Base-by-base conservation (phyloP, 2,329 filamentous ascomycete genomes). In the Ascochyta clinopodiicola region DNA sequence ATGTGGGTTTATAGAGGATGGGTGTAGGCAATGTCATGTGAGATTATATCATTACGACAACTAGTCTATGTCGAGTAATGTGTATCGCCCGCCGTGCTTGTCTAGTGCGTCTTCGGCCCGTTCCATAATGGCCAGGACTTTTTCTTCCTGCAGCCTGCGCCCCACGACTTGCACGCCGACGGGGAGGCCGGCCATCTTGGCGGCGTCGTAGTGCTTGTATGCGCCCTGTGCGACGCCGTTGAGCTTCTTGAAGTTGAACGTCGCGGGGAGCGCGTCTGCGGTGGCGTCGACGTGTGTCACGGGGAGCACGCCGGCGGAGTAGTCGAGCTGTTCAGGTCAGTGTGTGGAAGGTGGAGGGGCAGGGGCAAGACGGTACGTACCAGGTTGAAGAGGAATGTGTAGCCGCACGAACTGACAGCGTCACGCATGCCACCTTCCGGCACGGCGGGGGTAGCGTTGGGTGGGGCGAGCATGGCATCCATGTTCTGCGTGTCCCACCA, bases 331-430 rank as follows among this genome's bases (percentile, higher is more conserved):
- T 9, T 4, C 7, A 2, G 4, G 55, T 68, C 40, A 64, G 58
- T 19, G 34, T 34, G 3, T 3, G 24, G 8, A 48, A 31, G 47
- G 32, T 7, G 8, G 6, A n/a, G 8, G 17, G 17, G 1, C 17
- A 17, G 7, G 6, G 22, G 12, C 13, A 40, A 3, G n/a, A 37
- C 10, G 5, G 10, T 6, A 78, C 85, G 76, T 78, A 90, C 88
- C 68, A 97, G 63, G 67, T 97, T 97, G 79, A 95, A 98, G 51
- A 96, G 77, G 72, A 97, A 96, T 0, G 93, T 97, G 71, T 98
- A 97, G 1, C 92, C 92, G 68, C 93, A 97, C 63, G 88, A 91
- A 59, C 89, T 90, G 39, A 95, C 87, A 2, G 91, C 91, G 66
- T 94, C 88, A 63, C 86, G 85, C 92, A 96, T 97, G 0, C 87